phyloP scores from a whole-genome alignment of 1,284 basidiomycete genomes.

The Microbotryomycetes sp. region DNA sequence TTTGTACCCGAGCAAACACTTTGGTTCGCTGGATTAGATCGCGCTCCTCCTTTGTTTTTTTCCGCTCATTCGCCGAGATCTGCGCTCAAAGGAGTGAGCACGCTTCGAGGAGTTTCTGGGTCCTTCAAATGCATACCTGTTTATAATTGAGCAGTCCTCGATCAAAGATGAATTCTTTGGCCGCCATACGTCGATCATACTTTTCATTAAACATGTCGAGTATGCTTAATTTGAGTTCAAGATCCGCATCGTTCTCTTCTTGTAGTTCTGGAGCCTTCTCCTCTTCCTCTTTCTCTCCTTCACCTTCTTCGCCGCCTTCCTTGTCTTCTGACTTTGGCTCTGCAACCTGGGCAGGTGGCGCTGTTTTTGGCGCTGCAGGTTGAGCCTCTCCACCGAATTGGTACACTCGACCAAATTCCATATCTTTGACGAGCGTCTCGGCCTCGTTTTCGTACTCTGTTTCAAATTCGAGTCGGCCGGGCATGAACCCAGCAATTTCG shows the following conservation, averaged over 20 bases:
- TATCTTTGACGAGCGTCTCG: constrained; percentile 88
- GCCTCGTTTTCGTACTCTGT: constrained; percentile 81
- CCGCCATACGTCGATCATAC: constrained; percentile 77
- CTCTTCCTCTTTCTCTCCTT: constrained; percentile 51
- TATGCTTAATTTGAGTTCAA: constrained; percentile 83
- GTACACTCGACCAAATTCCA: constrained; percentile 85
- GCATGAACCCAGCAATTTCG: constrained; percentile 88
- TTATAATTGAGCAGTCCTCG: constrained; percentile 88
- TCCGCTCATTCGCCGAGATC: constrained; percentile 86
- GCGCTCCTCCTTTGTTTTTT: constrained; percentile 80
- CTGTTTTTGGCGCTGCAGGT: constrained; percentile 44
- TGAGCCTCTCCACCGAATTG: constrained; percentile 76
- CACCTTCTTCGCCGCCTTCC: constrained; percentile 40
- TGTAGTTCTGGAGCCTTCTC: constrained; percentile 42
- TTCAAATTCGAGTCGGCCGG: constrained; percentile 94
- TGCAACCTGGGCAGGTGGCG: neutral
- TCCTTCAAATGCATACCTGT: constrained; percentile 51
- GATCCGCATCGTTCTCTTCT: constrained; percentile 71
- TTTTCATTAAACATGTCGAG: constrained; percentile 89
- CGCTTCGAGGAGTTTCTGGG: too few relatives aligned
- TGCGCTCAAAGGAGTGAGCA: constrained; percentile 39
- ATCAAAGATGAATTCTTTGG: constrained; percentile 88
- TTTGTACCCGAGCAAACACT: constrained; percentile 87
- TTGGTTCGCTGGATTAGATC: constrained; percentile 83
- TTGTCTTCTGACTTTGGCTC: constrained; percentile 22